These are phyloP conservation scores for Penicillium arizonense DNA, from an alignment of 495 filamentous ascomycete genomes.

Conservation along the genomic window DNA sequence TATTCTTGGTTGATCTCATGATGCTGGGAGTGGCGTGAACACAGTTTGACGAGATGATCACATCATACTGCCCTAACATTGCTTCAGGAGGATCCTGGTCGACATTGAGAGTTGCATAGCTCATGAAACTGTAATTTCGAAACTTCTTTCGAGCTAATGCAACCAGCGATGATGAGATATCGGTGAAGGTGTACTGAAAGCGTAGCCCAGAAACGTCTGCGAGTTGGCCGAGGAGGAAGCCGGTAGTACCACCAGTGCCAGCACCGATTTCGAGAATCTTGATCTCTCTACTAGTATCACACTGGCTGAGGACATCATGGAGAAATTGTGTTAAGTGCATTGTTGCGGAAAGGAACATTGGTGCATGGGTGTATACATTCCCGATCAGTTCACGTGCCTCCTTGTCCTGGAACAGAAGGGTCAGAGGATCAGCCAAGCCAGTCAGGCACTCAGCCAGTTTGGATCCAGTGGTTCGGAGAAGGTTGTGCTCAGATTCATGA, in stretches of 20 bases:
- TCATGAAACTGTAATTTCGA: conserved; percentile 20
- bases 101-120: conserved; percentile 30
- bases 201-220: conserved; percentile 2
- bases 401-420: conserved; percentile 1
- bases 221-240: conserved; percentile 22
- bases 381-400: not conserved
- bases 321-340: not conserved
- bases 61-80: conserved; percentile 23
- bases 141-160: conserved; percentile 29
- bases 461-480: conserved; percentile 17
- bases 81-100: conserved; percentile 26
- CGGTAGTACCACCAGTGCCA: conserved; percentile 41
- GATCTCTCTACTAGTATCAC: not conserved
- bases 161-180: conserved; percentile 37
- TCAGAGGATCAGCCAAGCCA: not conserved
- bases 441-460: conserved; percentile 17
- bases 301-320: not conserved
- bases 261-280: conserved; percentile 38
- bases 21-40: conserved; percentile 43
- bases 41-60: conserved; percentile 42
- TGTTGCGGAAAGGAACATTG: conserved; percentile 1
- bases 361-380: conserved; percentile 5
- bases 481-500: conserved; percentile 19
- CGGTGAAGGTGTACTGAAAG: conserved; percentile 43
- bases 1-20: conserved; percentile 20